phyloP scores from a whole-genome alignment of 352 stramenopile genomes.

The Globisporangium uncinulatum region DNA sequence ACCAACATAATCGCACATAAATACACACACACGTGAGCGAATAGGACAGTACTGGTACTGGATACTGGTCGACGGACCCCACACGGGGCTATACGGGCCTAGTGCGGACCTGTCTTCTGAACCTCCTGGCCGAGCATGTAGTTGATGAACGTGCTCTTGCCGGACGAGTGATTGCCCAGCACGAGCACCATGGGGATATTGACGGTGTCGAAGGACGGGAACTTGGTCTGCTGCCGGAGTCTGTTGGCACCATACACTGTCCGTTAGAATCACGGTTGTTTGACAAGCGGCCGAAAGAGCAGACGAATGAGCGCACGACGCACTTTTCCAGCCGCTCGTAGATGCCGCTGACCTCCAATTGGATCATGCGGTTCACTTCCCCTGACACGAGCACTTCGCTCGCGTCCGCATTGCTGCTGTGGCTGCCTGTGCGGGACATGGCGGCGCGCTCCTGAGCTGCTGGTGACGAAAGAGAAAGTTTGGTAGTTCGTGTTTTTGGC shows the following conservation, averaged over 20 bases:
- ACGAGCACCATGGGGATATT: slow-evolving; percentile 83
- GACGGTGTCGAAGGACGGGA: slow-evolving; percentile 74
- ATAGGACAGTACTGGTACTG: neutral
- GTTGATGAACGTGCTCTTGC: slow-evolving; percentile 88
- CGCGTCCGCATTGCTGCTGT: slow-evolving; percentile 3
- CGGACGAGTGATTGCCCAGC: slow-evolving; percentile 81
- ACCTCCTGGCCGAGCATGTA: slow-evolving; percentile 80
- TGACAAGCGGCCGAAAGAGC: neutral
- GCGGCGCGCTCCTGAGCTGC: neutral
- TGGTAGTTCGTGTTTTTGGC: neutral
- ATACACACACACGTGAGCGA: too few species aligned
- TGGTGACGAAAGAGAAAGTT: neutral
- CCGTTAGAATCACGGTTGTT: neutral
- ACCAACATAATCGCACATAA: neutral
- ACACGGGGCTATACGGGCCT: too few species aligned
- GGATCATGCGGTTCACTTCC: slow-evolving; percentile 85
- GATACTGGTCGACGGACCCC: neutral
- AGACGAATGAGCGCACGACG: neutral
- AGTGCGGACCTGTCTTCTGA: slow-evolving; percentile 57
- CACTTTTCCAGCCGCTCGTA: slow-evolving; percentile 63
- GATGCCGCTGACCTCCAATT: slow-evolving; percentile 59
- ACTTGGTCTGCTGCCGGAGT: slow-evolving; percentile 59
- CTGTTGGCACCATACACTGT: slow-evolving; percentile 8
- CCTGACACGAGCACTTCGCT: slow-evolving; percentile 42
- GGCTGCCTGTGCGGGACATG: slow-evolving; percentile 4